Base-by-base conservation (phyloP, 2,329 filamentous ascomycete species). In the Cercospora sesami region DNA sequence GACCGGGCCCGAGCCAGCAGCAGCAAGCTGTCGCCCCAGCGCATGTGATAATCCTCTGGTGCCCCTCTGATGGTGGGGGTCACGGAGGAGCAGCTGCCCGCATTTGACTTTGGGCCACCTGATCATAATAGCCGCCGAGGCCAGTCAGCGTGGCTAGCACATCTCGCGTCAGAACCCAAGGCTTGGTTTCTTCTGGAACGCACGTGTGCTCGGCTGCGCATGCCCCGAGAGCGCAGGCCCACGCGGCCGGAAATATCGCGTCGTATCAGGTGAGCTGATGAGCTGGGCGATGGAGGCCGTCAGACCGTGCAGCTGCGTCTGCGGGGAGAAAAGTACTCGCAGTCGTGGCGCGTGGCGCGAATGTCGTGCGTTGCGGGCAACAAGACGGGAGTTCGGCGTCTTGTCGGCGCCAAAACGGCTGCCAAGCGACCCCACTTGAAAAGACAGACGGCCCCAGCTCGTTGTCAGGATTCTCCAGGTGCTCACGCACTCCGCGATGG, bases 11-110 rank as follows among this genome's bases (percentile, higher is more conserved):
- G 26, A 30, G 26, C 53, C 16, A 33, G 53, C 26, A 58, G 53
- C 26, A 58, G 48, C 48, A 53, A 67, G 64, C 66, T 58, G 69
- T 68, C 64, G 66, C 63, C 53, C 64, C 57, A 53, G 65, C 62
- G 62, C 70, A 72, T 68, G 66, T 70, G 68, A 69, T 39, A 72
- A 65, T 42, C 63, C 33, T 59, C 48, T 60, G 60, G 67, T 14
- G 60, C 61, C 26, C 51, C 31, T 58, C 65, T 55, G 58, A 31
- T 30, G 26, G 36, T 53, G 64, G 64, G 64, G 60, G 62, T 60
- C 59, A 48, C 39, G 42, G 57, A 28, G 62, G 58, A 64, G 28
- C 16, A 60, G 62, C 55, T 65, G 62, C 66, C 62, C 62, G 67
- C 67, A 63, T 53, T 60, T 51, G 67, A 55, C 58, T 42, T 59